Percentiles rank a stretch among this genome's conserved stretches.
These are phyloP conservation scores for Penicillium cataractarum DNA, from an alignment of 495 filamentous ascomycete genomes.

Conservation along the genomic window DNA sequence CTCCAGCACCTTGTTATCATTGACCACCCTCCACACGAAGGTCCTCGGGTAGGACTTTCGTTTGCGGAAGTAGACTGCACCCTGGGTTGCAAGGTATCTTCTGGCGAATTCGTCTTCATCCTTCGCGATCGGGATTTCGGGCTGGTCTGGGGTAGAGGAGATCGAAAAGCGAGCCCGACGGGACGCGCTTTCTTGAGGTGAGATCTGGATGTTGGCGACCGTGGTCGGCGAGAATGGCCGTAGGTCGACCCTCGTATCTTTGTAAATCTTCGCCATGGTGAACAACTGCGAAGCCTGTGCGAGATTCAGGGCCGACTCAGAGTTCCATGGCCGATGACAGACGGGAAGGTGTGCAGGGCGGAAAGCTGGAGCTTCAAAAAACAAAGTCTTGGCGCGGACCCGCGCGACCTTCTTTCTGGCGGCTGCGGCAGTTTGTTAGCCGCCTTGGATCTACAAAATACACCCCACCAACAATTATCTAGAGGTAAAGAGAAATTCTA, in stretches of 20 bases:
- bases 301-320: slow-evolving; percentile 32
- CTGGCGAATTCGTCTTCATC: slow-evolving; percentile 76
- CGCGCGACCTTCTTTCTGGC: neutral
- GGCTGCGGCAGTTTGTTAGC: slow-evolving; percentile 1
- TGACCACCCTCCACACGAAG: slow-evolving; percentile 88
- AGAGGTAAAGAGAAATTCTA: neutral
- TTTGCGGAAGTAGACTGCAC: slow-evolving; percentile 82
- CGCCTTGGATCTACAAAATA: neutral
- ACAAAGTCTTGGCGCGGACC: slow-evolving; percentile 47
- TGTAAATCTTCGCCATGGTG: slow-evolving; percentile 66
- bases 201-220: slow-evolving; percentile 74
- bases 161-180: slow-evolving; percentile 51
- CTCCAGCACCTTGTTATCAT: slow-evolving; percentile 78
- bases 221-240: slow-evolving; percentile 71
- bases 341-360: slow-evolving; percentile 34
- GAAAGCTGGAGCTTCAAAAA: slow-evolving; percentile 52
- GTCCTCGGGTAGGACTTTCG: slow-evolving; percentile 73
- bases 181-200: slow-evolving; percentile 50
- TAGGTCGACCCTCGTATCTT: slow-evolving; percentile 83
- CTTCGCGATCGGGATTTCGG: slow-evolving; percentile 50
- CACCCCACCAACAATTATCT: neutral
- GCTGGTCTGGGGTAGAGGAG: slow-evolving; percentile 39
- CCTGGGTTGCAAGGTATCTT: slow-evolving; percentile 73
- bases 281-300: slow-evolving; percentile 28
- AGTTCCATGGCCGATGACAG: slow-evolving; percentile 41